Percentiles rank a stretch among this genome's conserved stretches.
Evolutionary conservation across 345 rosid species (phyloP).

Genomic region (Syzygium oleosum): DNA sequence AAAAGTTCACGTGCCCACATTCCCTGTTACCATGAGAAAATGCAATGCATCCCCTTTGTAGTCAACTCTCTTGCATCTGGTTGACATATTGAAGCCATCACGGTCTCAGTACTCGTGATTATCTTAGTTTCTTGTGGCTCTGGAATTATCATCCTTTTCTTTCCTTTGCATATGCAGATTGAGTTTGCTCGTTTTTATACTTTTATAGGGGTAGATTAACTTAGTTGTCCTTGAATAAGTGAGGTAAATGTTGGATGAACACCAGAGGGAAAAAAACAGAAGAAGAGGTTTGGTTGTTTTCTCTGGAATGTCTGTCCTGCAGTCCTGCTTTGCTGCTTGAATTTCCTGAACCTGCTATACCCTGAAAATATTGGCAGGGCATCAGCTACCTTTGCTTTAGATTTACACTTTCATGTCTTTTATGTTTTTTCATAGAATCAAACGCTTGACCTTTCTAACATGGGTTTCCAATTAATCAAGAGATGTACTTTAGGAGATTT

Average conservation of each 20-base stretch:
- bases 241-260: background rate
- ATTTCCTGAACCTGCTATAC: background rate
- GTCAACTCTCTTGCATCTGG: background rate
- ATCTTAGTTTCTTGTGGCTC: background rate
- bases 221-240: background rate
- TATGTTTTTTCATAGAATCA: background rate
- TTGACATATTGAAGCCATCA: background rate
- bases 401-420: background rate
- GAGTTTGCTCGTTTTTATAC: background rate
- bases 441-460: background rate
- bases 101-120: background rate
- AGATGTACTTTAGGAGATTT: background rate
- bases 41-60: background rate
- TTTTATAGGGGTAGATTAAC: background rate
- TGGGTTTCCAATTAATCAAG: background rate
- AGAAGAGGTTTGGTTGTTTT: background rate
- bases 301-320: background rate
- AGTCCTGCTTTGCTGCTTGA: background rate
- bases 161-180: background rate
- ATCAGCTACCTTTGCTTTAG: background rate
- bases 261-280: background rate
- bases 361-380: background rate
- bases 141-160: background rate
- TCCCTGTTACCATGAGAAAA: background rate
- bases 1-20: background rate